Conservation (phyloP, 805 yeast genomes). For the Wickerhamomyces strasburgensis region DNA sequence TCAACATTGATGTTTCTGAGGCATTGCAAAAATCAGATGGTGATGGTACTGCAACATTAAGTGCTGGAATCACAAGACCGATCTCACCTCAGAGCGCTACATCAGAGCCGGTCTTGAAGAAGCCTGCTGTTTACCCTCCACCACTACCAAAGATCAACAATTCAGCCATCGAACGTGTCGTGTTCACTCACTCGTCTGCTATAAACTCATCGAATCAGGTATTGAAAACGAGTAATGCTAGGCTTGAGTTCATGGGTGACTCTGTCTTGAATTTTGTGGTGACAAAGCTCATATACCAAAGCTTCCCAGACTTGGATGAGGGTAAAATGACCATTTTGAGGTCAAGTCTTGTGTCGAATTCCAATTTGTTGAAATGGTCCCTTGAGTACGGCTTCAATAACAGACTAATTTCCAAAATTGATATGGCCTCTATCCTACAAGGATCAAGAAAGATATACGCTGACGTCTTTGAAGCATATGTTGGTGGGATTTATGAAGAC, state of each 20-base stretch:
- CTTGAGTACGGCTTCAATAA: background rate
- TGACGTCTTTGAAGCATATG: slow-evolving; percentile 89
- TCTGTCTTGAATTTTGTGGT: background rate
- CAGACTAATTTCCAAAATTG: too few relatives aligned
- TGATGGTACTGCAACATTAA: too few relatives aligned
- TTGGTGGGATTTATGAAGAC: slow-evolving; percentile 72
- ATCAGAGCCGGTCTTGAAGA: too few relatives aligned
- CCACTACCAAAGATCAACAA: slow-evolving; percentile 24
- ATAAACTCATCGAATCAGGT: too few relatives aligned
- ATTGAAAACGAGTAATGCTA: background rate
- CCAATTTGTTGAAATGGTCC: slow-evolving; percentile 1
- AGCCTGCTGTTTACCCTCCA: too few relatives aligned
- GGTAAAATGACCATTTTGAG: background rate
- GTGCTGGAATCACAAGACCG: too few relatives aligned
- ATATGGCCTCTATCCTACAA: background rate
- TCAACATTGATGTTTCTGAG: too few relatives aligned
- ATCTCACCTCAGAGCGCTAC: too few relatives aligned
- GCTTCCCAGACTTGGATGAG: background rate
- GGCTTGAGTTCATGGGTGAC: background rate
- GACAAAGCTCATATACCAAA: background rate
- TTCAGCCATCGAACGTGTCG: slow-evolving; percentile 39
- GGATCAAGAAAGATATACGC: slow-evolving; percentile 36
- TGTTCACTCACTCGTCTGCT: too few relatives aligned
- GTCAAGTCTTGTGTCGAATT: background rate
- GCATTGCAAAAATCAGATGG: too few relatives aligned